Percentiles rank a stretch among this genome's conserved stretches.
These are phyloP conservation scores for Aurantiochytrium sp. DNA, from an alignment of 108 stramenopile species.

Conservation along the genomic window DNA sequence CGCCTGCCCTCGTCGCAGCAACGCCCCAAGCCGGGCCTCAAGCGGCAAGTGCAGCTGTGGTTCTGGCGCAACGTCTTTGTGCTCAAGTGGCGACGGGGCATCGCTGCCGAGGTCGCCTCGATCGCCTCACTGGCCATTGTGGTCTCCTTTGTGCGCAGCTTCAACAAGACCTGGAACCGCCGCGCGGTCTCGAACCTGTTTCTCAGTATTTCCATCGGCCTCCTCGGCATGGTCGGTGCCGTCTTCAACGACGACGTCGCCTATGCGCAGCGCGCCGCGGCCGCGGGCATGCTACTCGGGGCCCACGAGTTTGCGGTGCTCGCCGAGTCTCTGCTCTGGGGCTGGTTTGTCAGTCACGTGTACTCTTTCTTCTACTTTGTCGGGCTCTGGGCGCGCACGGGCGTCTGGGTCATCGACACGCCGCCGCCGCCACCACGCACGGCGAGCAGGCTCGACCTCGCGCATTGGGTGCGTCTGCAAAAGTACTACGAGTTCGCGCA, in stretches of 20 bases:
- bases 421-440: background rate
- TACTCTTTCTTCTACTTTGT: constrained; percentile 23
- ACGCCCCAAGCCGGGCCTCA: background rate
- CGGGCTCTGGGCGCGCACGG: background rate
- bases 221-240: constrained; percentile 16
- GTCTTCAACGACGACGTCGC: constrained; percentile 2
- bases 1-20: background rate
- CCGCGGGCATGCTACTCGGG: constrained; percentile 11
- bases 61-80: background rate
- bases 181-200: constrained; percentile 15
- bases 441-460: background rate
- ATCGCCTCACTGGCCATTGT: background rate
- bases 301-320: constrained; percentile 13
- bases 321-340: background rate
- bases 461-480: constrained; percentile 21
- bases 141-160: constrained; percentile 28
- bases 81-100: background rate
- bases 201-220: constrained; percentile 14
- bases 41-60: constrained; percentile 27
- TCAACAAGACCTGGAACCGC: background rate
- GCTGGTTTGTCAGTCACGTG: background rate
- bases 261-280: background rate
- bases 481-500: constrained; percentile 28
- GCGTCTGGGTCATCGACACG: constrained; percentile 16
- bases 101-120: background rate